Base-by-base conservation (phyloP, 768 basidiomycete genomes). In the Pleurotus cornucopiae region DNA sequence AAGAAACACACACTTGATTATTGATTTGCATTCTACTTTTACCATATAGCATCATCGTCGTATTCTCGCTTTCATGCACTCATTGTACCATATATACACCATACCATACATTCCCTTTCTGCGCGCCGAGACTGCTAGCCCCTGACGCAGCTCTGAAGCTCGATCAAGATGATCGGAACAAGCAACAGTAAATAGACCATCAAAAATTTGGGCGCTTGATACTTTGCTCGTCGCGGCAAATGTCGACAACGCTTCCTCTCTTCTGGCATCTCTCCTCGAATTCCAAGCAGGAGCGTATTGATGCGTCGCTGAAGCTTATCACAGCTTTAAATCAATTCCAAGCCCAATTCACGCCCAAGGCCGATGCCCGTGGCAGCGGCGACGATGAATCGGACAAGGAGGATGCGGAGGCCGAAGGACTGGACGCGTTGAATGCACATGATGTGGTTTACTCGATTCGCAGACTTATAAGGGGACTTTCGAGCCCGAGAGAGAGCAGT, bases 391-490 rank as follows among this genome's bases (percentile, higher is more conserved):
- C 68, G 41, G 76, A 78, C 5, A 79, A 78, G n/a, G 78, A 76
- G 38, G 72, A 70, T 23, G 55, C 64, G 16, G 75, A 70, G 60
- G 68, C 69, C 3, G 80, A 85, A 60, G 75, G 72, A 41, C 65
- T 91, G 55, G 87, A 92, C 62, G 66, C 67, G 6, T 66, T 86
- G 47, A 95, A 96, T 71, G 88, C 91, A 3, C 89, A 87, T 60
- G 96, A 99, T 74, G 91, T 97, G 1, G 82, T 90, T 5, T 99
- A 99, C 67, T 91, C 95, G 4, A 85, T 98, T 64, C 83, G 91
- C 49, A 71, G 96, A 13, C 80, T 99, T 37, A 74, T 96, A 14
- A 80, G 94, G 41, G 96, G 96, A 11, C 76, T 99, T 26, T 92
- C 90, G 0, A 95, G 92, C 68, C 89, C 94, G 1, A 78, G 94